A percentile compares a stretch with the other conserved stretches of the same genome.
These are phyloP conservation scores for Cercospora zeina DNA, from an alignment of 2,329 filamentous ascomycete genomes.

Conservation along the genomic window DNA sequence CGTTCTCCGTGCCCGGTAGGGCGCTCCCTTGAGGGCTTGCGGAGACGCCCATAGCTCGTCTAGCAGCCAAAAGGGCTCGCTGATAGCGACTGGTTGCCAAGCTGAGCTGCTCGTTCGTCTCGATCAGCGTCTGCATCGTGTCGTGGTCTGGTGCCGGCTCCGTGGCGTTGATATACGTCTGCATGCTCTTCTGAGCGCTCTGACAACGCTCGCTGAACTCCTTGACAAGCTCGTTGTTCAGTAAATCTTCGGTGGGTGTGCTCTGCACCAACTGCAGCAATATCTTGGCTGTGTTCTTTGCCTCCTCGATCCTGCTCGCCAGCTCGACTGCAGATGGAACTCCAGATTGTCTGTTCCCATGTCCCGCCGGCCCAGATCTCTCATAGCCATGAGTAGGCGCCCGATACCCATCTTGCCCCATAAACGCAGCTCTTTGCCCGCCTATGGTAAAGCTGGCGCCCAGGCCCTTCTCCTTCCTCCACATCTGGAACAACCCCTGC, in stretches of 20 bases:
- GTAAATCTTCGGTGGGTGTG: conserved; percentile 72
- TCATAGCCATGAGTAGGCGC: conserved; percentile 9
- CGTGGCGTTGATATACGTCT: conserved; percentile 78
- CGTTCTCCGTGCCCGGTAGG: conserved; percentile 15
- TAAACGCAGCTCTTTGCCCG: conserved; percentile 11
- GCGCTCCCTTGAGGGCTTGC: conserved; percentile 28
- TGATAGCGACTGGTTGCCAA: conserved; percentile 81
- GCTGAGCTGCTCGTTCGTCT: conserved; percentile 89
- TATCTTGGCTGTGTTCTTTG: conserved; percentile 83
- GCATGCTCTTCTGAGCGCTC: conserved; percentile 75
- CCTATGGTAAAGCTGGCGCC: conserved; percentile 28
- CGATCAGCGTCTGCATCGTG: conserved; percentile 89
- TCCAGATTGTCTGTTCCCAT: conserved; percentile 10
- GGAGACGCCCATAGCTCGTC: conserved; percentile 46
- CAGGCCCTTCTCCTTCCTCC: conserved; percentile 75
- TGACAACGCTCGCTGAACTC: conserved; percentile 89
- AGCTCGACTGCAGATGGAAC: conserved; percentile 74
- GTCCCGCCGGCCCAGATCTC: conserved; percentile 11
- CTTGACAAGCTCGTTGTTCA: conserved; percentile 81
- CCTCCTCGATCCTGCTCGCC: conserved; percentile 81
- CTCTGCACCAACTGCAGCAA: conserved; percentile 89
- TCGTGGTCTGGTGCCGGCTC: conserved; percentile 85
- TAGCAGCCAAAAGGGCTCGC: conserved; percentile 66
- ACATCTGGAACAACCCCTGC: conserved; percentile 74
- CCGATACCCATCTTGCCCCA: conserved; percentile 9